phyloP scores from a whole-genome alignment of 345 rosid genomes.

The Boechera divaricarpa region DNA sequence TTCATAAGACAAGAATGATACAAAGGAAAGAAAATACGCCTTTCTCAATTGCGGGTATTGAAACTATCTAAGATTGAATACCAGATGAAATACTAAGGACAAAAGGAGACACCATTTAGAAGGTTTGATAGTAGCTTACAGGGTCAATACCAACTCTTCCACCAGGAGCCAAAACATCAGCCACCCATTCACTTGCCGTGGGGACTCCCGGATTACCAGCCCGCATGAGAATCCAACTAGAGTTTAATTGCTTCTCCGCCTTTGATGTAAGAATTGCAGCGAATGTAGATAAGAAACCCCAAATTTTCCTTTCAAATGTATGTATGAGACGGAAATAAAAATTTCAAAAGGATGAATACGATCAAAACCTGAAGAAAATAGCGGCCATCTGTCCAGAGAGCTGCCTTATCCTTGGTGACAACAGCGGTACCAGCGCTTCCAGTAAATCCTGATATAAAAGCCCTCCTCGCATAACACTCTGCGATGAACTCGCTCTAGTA shows the following conservation, averaged over 20 bases:
- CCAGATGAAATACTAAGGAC: conserved; percentile 3
- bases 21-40: neutral
- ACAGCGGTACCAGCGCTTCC: conserved; percentile 97
- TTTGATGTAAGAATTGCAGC: conserved; percentile 33
- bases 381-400: conserved; percentile 97
- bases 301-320: neutral
- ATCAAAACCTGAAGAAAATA: conserved; percentile 91
- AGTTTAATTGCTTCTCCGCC: conserved; percentile 87
- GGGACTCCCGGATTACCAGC: conserved; percentile 93
- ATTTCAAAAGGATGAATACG: neutral
- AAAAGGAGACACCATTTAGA: conserved; percentile 19
- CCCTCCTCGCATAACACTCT: conserved; percentile 89
- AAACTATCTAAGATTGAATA: conserved; percentile 1
- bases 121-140: conserved; percentile 62
- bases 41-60: neutral
- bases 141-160: conserved; percentile 95
- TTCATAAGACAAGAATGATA: neutral
- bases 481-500: conserved; percentile 93
- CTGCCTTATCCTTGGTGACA: conserved; percentile 89
- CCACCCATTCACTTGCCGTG: conserved; percentile 85
- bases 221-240: conserved; percentile 95
- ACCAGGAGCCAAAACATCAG: conserved; percentile 81
- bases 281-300: conserved; percentile 20
- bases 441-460: conserved; percentile 80
- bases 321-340: neutral